Evolutionary conservation across 257 asterid species (phyloP), one percentile per base, ranked within the genome.

Genomic region (Ilex asprella): DNA sequence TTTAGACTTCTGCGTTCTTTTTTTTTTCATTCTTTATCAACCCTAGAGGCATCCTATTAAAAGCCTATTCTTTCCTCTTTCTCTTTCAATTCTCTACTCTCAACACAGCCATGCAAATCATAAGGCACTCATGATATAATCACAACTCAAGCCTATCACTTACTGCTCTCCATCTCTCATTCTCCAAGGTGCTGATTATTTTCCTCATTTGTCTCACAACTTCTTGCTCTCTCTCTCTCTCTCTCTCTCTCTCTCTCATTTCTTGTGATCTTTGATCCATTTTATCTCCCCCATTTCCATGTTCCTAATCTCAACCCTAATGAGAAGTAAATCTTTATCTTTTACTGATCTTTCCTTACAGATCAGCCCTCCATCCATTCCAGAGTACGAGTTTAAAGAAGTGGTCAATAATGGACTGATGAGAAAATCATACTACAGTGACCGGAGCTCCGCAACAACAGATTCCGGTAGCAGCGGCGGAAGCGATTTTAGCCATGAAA

Each of bases 271-370:
- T 35, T 49, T 49, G 16, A 49, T 44, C 54, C 14, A 11, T 49
- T 11, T 49, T 15, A 49, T 11, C 14, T 49, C 16, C 14, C 27
- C 14, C 16, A 49, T 30, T 49, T 49, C 14, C 14, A 49, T 71
- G 81, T 75, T 77, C 61, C 58, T 65, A 30, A 69, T 58, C 75
- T 56, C 75, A 60, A 72, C 64, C 70, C 63, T 56, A 31, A 77
- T 74, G 85, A 64, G 59, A 49, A 49, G 14, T 12, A 50, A 29
- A 30, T 62, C 53, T 52, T 31, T 81, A 15, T 41, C 56, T 11
- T 58, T 74, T 47, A 86, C 96, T 6, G 93, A 89, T 78, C 96
- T 86, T 71, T 86, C 93, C 6, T 66, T 86, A 50, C 93, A 89
- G 71, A 89, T 86, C 79, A 76, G 95, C 47, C 84, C 82, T 2